Conservation (phyloP, 139 green algal species). For the Tetraselmis striata region DNA sequence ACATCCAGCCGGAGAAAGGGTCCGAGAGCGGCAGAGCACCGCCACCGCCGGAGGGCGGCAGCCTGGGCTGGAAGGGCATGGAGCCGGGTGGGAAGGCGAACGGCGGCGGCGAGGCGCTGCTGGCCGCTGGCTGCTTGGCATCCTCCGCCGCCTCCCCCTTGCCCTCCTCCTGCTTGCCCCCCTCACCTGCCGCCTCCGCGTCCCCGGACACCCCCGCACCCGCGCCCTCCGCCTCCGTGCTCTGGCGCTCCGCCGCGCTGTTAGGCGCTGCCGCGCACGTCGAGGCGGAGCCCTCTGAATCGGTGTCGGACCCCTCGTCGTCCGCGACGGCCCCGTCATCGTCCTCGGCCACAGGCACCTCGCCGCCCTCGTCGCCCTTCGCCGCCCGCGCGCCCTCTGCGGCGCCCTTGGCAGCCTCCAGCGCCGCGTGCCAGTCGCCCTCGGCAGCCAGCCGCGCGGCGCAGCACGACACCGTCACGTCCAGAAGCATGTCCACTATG, state of each 20-base stretch:
- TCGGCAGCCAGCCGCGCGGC: neutral
- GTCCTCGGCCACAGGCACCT: neutral
- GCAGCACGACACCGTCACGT: conserved; percentile 52
- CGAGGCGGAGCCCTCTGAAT: neutral
- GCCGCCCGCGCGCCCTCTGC: neutral
- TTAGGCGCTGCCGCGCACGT: neutral
- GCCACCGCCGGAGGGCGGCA: conserved; percentile 7
- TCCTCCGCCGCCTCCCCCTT: conserved; percentile 4
- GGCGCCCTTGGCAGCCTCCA: conserved; percentile 17
- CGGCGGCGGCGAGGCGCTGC: neutral
- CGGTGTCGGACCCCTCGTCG: neutral
- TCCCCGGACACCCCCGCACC: neutral
- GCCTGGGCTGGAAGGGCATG: conserved; percentile 5
- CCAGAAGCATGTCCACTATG: conserved; percentile 51
- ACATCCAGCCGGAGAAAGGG: neutral
- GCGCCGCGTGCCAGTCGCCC: neutral
- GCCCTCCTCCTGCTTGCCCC: neutral
- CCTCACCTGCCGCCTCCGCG: neutral
- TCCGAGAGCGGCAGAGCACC: neutral
- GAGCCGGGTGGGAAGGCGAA: neutral
- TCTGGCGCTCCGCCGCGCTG: neutral
- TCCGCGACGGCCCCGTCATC: neutral
- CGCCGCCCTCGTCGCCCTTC: neutral
- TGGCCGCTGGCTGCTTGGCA: conserved; percentile 16
- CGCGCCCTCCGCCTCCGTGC: neutral